Evolutionary conservation across 768 basidiomycete species (phyloP), one percentile per base, ranked within the genome.

Genomic region (Tylopilus subfusipes): DNA sequence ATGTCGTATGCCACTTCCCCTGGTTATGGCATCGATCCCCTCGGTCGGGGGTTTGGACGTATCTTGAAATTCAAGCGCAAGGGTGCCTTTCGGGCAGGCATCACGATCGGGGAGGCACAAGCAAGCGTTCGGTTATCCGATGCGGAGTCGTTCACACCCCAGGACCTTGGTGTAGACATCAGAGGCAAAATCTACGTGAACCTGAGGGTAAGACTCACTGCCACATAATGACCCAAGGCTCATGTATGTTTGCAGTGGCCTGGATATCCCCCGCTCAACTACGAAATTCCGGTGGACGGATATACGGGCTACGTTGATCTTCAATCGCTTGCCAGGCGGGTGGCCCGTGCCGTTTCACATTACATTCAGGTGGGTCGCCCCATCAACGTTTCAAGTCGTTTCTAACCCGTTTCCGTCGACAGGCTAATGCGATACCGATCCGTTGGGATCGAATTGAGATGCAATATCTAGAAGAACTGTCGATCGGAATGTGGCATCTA

Each of bases 61-160:
- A 73, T 81, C 50, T 74, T 90, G 54, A 88, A 85, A 66, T 90
- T 90, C 73, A 87, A 85, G 70, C 81, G 83, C 66, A 88, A 85
- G 73, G 85, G 84, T 12, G 75, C 82, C 13, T 80, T 86, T 64
- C 72, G 78, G 48, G 75, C 81, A 21, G 88, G 88, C 8, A 78
- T 90, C 60, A 82, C 78, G 36, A 77, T 90, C 19, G 79, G 78
- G 19, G 86, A 88, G 68, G 87, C 87, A 16, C 85, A 88, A 61
- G 78, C 82, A 31, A 82, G 80, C 55, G 76, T 81, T 19, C 67
- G 82, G 44, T 73, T 89, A 30, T 83, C 84, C 2, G 79, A 79
- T 21, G 78, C 81, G 54, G 82, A 88, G 53, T 72, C 75, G n/a
- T 88, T 86, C 69, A 76, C 79, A 7, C 66, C 82, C 52, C 77